These are phyloP conservation scores for Pyrenophora teres DNA, from an alignment of 2,329 filamentous ascomycete genomes.

Conservation along the genomic window DNA sequence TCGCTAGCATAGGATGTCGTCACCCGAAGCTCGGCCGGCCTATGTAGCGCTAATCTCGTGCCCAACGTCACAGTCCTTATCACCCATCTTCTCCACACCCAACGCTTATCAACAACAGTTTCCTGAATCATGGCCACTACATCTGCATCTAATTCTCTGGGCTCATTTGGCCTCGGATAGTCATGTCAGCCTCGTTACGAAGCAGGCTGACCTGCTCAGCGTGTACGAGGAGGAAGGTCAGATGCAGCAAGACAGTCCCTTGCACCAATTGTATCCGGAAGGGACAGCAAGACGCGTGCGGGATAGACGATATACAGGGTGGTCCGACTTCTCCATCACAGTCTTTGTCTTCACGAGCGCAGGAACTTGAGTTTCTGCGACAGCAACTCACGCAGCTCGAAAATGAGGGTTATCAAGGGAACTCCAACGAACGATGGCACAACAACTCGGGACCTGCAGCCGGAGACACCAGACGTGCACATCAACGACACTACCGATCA, in stretches of 20 bases:
- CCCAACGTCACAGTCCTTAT: neutral
- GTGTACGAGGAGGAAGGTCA: conserved; percentile 39
- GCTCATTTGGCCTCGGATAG: neutral
- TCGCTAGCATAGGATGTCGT: neutral
- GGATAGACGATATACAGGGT: conserved; percentile 1
- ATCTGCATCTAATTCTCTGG: neutral
- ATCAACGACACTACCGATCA: no score
- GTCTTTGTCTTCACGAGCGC: neutral
- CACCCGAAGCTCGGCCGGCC: conserved; percentile 1
- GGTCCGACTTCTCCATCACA: neutral
- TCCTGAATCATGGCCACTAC: neutral
- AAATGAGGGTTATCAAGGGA: conserved; percentile 8
- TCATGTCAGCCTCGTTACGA: conserved; percentile 1
- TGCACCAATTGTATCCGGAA: conserved; percentile 48
- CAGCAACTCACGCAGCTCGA: conserved; percentile 32
- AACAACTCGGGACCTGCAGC: no score
- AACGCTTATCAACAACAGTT: neutral
- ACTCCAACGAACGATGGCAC: conserved; percentile 13
- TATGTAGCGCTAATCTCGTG: neutral
- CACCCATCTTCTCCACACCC: neutral
- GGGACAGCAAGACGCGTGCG: conserved; percentile 16
- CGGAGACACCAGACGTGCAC: no score
- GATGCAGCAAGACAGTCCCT: conserved; percentile 49
- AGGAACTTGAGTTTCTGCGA: conserved; percentile 25
- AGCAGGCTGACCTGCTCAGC: conserved; percentile 29